Conservation (phyloP, 2,329 filamentous ascomycete species). For the Fusarium humuli region DNA sequence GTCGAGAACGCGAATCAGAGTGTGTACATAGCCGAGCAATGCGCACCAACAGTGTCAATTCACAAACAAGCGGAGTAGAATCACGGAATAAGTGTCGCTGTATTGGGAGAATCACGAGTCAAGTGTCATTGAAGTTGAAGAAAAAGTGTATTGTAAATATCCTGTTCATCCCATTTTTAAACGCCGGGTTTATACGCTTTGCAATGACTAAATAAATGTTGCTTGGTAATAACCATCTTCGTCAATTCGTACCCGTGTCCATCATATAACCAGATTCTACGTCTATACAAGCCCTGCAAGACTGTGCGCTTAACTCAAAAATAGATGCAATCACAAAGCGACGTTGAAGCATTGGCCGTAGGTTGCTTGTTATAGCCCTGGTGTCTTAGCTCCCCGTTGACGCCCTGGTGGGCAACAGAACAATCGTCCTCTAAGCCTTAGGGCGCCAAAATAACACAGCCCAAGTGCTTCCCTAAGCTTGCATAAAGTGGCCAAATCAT, state of each 20-base stretch:
- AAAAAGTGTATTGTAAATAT: conserved; percentile 10
- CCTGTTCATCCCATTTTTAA: conserved; percentile 2
- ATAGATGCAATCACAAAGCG: background rate
- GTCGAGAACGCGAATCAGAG: background rate
- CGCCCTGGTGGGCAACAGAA: too few relatives aligned
- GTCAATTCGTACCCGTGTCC: conserved; percentile 25
- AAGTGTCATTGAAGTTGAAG: background rate
- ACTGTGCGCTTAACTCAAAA: too few relatives aligned
- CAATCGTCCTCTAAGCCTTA: too few relatives aligned
- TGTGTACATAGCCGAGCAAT: background rate
- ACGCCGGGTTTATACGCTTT: conserved; percentile 13
- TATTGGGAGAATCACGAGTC: background rate
- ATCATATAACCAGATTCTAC: background rate
- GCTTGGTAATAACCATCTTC: conserved; percentile 10
- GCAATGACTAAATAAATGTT: background rate
- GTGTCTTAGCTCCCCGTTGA: too few relatives aligned
- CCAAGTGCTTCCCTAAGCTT: too few relatives aligned
- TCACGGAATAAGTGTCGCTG: too few relatives aligned
- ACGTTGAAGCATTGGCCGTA: background rate
- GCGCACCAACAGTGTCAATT: background rate
- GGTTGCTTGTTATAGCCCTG: background rate
- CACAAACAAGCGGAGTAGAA: background rate
- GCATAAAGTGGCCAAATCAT: too few relatives aligned
- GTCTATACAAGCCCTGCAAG: background rate
- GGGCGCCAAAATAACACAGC: too few relatives aligned